Conservation (phyloP, 192 early-diverging fungal genomes). For the Podila epicladia region DNA sequence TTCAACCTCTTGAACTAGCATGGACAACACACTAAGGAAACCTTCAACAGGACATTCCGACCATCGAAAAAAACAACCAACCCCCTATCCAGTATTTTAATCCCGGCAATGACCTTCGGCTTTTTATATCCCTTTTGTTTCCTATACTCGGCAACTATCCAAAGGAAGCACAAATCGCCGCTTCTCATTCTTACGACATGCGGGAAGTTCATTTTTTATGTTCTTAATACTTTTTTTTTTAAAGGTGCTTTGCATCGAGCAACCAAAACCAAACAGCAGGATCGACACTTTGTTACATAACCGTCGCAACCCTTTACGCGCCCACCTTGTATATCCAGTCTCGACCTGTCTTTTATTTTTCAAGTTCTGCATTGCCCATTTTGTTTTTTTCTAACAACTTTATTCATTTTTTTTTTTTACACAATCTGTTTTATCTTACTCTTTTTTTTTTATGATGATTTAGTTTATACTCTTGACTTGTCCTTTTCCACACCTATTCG, state of each 20-base stretch:
- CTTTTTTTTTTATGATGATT: slow-evolving; percentile 6
- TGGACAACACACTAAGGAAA: slow-evolving; percentile 33
- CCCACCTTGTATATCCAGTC: slow-evolving; percentile 2
- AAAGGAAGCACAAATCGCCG: neutral
- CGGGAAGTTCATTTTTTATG: slow-evolving; percentile 2
- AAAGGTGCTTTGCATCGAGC: slow-evolving; percentile 2
- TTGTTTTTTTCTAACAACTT: slow-evolving; percentile 8
- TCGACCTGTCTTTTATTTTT: slow-evolving; percentile 1
- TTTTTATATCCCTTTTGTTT: slow-evolving; percentile 10
- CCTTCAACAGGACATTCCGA: slow-evolving; percentile 51
- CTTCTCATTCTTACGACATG: neutral
- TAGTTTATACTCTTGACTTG: slow-evolving; percentile 51
- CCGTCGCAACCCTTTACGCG: slow-evolving; percentile 2
- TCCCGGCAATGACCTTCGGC: slow-evolving; percentile 11
- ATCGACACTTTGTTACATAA: neutral
- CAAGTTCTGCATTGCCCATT: slow-evolving; percentile 16
- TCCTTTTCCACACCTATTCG: slow-evolving; percentile 20
- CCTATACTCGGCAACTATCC: neutral
- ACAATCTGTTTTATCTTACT: neutral
- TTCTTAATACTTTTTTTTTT: slow-evolving; percentile 6
- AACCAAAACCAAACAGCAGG: too few relatives aligned
- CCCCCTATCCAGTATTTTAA: slow-evolving; percentile 7
- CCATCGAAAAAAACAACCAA: slow-evolving; percentile 19
- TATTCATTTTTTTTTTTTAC: slow-evolving; percentile 4
- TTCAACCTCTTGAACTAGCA: slow-evolving; percentile 6